Percentiles rank a stretch among this genome's conserved stretches.
Conservation (phyloP, 495 filamentous ascomycete genomes). For the Talaromyces thailandensis region DNA sequence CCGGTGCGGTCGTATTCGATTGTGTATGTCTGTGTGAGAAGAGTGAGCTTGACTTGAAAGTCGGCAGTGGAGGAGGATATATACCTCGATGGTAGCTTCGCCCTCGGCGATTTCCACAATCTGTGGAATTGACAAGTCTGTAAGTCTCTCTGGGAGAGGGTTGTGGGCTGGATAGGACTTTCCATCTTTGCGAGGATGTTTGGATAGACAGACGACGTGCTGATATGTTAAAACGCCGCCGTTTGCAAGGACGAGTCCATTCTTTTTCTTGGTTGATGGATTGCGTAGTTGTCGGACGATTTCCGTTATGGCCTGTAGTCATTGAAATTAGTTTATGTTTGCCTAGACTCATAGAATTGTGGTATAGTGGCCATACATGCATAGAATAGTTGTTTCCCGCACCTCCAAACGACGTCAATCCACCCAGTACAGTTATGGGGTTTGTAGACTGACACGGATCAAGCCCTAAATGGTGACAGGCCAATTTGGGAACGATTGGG, state of each 20-base stretch:
- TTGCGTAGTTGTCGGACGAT: conserved; percentile 35
- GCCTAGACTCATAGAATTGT: background rate
- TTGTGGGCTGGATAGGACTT: conserved; percentile 31
- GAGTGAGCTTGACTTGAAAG: background rate
- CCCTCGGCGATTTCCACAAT: conserved; percentile 31
- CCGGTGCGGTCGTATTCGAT: conserved; percentile 41
- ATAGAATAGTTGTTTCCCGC: conserved; percentile 55
- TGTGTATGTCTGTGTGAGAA: conserved; percentile 43
- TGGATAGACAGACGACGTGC: conserved; percentile 41
- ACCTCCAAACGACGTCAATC: conserved; percentile 49
- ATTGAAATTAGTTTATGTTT: background rate
- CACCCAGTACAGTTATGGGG: conserved; percentile 45
- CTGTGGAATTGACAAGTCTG: conserved; percentile 17
- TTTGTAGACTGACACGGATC: conserved; percentile 27
- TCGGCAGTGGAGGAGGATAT: conserved; percentile 1
- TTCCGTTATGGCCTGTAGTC: conserved; percentile 34
- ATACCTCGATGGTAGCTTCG: conserved; percentile 40
- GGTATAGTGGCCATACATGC: conserved; percentile 31
- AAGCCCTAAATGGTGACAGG: conserved; percentile 41
- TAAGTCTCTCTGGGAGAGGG: conserved; percentile 18
- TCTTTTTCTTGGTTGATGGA: conserved; percentile 17
- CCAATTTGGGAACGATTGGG: conserved; percentile 51
- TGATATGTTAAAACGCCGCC: conserved; percentile 47
- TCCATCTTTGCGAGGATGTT: conserved; percentile 22
- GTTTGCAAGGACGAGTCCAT: conserved; percentile 46